Conservation (phyloP, 164 flowering plant genomes). For the Sextonia rubra region DNA sequence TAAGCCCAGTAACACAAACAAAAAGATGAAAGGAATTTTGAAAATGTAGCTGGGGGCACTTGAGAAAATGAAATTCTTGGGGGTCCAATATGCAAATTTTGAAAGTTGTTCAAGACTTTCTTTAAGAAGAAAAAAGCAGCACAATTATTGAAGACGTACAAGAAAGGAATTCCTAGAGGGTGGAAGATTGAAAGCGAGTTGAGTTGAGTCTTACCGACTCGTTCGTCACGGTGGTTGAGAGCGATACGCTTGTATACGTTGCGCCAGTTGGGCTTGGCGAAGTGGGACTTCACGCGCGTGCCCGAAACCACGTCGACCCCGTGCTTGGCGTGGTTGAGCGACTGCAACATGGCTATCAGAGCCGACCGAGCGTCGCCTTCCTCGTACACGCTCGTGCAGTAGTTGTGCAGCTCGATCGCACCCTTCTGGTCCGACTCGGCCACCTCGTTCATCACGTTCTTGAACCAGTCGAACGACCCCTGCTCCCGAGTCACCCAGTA, state of each 20-base stretch:
- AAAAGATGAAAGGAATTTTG: no score
- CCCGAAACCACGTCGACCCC: constrained; percentile 62
- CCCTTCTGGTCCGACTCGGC: constrained; percentile 39
- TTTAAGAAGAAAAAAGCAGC: no score
- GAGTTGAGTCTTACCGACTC: constrained; percentile 44
- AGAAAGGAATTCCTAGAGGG: no score
- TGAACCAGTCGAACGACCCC: constrained; percentile 66
- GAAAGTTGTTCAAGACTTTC: no score
- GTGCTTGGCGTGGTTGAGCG: constrained; percentile 47
- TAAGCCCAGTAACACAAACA: no score
- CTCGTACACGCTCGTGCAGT: constrained; percentile 61
- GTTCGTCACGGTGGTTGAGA: constrained; percentile 26
- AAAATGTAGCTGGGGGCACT: no score
- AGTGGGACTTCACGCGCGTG: constrained; percentile 54
- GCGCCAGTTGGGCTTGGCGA: constrained; percentile 59
- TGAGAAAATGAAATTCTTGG: no score
- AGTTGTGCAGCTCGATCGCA: constrained; percentile 56
- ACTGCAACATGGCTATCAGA: constrained; percentile 59
- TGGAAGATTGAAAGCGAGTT: no score
- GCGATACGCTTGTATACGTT: constrained; percentile 45
- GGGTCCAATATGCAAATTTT: no score
- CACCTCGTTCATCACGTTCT: constrained; percentile 59
- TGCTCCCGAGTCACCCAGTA: constrained; percentile 74
- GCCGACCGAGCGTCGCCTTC: constrained; percentile 66
- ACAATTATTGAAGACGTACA: no score